phyloP scores from a whole-genome alignment of 257 asterid species.

The Rauvolfia tetraphylla region DNA sequence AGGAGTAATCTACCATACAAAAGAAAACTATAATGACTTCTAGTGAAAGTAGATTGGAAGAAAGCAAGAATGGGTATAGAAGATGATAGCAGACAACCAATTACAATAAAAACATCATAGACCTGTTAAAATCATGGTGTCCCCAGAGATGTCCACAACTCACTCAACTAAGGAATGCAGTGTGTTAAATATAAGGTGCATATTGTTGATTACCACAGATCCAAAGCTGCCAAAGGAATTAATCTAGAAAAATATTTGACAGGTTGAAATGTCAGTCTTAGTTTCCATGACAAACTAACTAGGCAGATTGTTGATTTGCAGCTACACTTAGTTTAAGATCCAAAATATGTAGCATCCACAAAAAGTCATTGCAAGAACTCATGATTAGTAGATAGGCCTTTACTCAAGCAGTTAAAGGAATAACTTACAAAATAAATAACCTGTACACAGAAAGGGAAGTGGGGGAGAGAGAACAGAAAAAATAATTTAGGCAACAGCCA shows the following conservation, averaged over 20 bases:
- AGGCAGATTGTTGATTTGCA: neutral
- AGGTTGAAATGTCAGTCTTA: neutral
- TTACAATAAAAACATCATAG: neutral
- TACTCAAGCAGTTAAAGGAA: neutral
- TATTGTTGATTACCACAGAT: neutral
- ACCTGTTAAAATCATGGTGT: neutral
- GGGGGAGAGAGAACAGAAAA: no score
- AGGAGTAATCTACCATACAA: neutral
- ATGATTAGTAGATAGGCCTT: neutral
- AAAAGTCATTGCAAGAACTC: neutral
- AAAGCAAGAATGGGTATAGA: neutral
- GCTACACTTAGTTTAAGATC: neutral
- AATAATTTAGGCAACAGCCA: neutral
- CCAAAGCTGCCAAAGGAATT: neutral
- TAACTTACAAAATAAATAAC: neutral
- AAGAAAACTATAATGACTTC: neutral
- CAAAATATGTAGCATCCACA: neutral
- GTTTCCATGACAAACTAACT: neutral
- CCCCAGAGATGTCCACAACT: neutral
- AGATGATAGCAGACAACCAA: slow-evolving; percentile 1
- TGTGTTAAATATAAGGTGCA: neutral
- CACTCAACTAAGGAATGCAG: neutral
- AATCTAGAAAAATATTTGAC: neutral
- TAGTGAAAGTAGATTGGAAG: neutral
- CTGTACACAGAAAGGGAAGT: neutral